Evolutionary conservation across 495 filamentous ascomycete species (phyloP), one percentile per base, ranked within the genome.

Genomic region (Penicillium parvum): DNA sequence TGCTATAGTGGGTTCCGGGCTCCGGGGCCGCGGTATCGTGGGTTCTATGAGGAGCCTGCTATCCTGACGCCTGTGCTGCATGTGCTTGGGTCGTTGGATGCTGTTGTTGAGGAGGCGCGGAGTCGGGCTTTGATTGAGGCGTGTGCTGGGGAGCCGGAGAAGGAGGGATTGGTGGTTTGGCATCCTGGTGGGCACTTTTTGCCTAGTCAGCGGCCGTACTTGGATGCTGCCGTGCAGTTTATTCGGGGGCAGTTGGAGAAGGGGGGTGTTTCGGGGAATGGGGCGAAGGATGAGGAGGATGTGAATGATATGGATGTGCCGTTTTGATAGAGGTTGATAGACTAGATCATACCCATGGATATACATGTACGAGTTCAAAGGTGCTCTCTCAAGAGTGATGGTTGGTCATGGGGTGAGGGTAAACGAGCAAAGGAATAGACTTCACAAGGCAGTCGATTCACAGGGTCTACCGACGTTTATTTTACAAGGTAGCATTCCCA

Each of bases 161-260:
- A 58, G 32, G 79, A 79, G 10, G 77, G 65, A 7, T 76, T 67
- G 48, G 81, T 90, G 22, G 76, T 95, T 27, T 82, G 77, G 52
- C 92, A 97, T 71, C 91, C 92, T 2, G 92, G 92, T 10, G 91
- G 92, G 0, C 92, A 98, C 64, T 95, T 91, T 58, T 71, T 98
- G 55, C 92, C 92, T 0, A 80, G 85, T 38, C 77, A 79, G 52
- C 84, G 84, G 67, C 81, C 86, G 47, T 95, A 84, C 77, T 78
- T 85, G 27, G 80, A 81, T 69, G 81, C 77, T 33, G 63, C 91
- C 37, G 80, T 82, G 27, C 77, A 72, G 19, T 98, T 95, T 66
- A 76, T 96, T 19, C 75, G 68, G 64, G 78, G 82, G 49, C 71
- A 71, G 44, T 55, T 79, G 56, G 72, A 71, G 39, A 43, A 38